Evolutionary conservation across 805 yeast genomes (phyloP).

Genomic region (Torulaspora gathmanii): DNA sequence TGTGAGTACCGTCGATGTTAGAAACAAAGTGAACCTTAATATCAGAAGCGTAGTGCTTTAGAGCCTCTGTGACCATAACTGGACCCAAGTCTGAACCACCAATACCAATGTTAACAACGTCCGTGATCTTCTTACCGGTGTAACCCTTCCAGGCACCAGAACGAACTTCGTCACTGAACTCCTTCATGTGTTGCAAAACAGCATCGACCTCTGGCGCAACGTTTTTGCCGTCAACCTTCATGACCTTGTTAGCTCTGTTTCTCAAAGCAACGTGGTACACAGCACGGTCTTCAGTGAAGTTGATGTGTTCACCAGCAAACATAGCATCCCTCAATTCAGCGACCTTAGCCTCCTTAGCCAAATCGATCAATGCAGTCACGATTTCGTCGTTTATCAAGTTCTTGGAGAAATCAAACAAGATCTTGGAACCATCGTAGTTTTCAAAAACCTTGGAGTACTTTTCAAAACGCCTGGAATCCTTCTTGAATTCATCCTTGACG

Average conservation of each 20-base stretch:
- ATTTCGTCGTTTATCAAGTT: slow-evolving; percentile 87
- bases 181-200: slow-evolving; percentile 94
- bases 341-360: slow-evolving; percentile 88
- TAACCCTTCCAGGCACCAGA: slow-evolving; percentile 96
- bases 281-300: slow-evolving; percentile 94
- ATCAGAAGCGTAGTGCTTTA: slow-evolving; percentile 79
- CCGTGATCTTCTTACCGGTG: slow-evolving; percentile 90
- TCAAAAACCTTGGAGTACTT: slow-evolving; percentile 73
- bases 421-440: slow-evolving; percentile 83
- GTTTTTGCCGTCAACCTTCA: slow-evolving; percentile 85
- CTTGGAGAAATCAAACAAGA: slow-evolving; percentile 92
- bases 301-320: slow-evolving; percentile 91
- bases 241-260: slow-evolving; percentile 78
- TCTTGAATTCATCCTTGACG: slow-evolving; percentile 70
- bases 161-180: slow-evolving; percentile 84
- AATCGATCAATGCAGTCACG: slow-evolving; percentile 56
- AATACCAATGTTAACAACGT: slow-evolving; percentile 95
- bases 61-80: slow-evolving; percentile 98
- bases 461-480: slow-evolving; percentile 69
- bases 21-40: slow-evolving; percentile 89
- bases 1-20: slow-evolving; percentile 96
- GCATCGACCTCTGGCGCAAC: slow-evolving; percentile 89
- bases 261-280: slow-evolving; percentile 96
- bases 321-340: slow-evolving; percentile 82
- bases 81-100: slow-evolving; percentile 99